phyloP scores from a whole-genome alignment of 345 rosid genomes.

The Gynandropsis gynandra region DNA sequence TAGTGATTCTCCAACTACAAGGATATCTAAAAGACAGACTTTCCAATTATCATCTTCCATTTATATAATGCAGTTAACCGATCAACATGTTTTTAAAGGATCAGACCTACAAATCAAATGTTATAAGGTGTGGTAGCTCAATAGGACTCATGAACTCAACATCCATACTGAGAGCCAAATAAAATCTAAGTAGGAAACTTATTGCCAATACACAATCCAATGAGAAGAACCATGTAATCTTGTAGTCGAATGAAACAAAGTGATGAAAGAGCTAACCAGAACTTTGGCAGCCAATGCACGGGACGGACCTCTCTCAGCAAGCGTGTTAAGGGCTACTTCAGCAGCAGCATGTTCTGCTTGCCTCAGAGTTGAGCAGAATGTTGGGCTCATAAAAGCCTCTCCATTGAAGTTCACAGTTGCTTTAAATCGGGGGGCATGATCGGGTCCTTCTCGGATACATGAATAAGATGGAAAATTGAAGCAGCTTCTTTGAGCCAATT shows the following conservation, averaged over 20 bases:
- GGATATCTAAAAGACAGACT: too few relatives aligned
- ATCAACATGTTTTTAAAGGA: too few relatives aligned
- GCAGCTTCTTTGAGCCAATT: conserved; percentile 80
- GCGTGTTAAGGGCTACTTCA: conserved; percentile 61
- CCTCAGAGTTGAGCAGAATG: conserved; percentile 60
- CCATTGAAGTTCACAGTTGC: conserved; percentile 81
- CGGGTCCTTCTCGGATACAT: conserved; percentile 78
- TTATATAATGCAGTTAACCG: too few relatives aligned
- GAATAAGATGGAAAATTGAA: conserved; percentile 76
- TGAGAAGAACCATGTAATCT: too few relatives aligned
- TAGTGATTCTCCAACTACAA: too few relatives aligned
- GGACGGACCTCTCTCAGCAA: conserved; percentile 58
- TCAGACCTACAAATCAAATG: too few relatives aligned
- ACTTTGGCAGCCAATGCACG: conserved; percentile 58
- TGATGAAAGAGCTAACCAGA: conserved; percentile 32
- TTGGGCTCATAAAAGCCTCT: conserved; percentile 67
- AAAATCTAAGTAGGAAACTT: too few relatives aligned
- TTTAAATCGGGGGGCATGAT: conserved; percentile 83
- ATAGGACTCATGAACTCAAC: too few relatives aligned
- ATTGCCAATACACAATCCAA: too few relatives aligned
- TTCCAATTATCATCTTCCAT: too few relatives aligned
- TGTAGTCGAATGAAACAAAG: neutral
- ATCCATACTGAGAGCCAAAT: too few relatives aligned
- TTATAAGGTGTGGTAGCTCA: too few relatives aligned
- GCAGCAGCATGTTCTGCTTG: conserved; percentile 85